Evolutionary conservation across 2,329 filamentous ascomycete genomes (phyloP), one percentile per base, ranked within the genome.

Genomic region (Fusarium oxysporum): DNA sequence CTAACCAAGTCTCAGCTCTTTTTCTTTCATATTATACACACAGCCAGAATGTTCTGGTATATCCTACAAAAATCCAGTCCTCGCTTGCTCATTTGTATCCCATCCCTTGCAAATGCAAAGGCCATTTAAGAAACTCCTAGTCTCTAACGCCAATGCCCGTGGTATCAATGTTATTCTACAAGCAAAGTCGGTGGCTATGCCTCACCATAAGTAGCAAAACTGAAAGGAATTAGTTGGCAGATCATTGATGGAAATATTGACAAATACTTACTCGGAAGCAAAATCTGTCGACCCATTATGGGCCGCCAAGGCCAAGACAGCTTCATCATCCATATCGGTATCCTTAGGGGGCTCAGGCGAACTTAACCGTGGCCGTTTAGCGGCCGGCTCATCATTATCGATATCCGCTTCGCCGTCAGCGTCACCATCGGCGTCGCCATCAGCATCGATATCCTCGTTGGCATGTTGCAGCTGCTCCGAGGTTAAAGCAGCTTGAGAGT

Each of bases 251-350:
- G 16, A 12, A 14, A 30, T 17, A 41, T n/a, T 11, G 7, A 6
- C 1, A 32, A 35, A 8, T 21, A 73, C 85, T 80, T 78, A 87
- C 85, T 86, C 83, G 35, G 82, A 71, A 38, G 78, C 74, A 70
- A 85, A 87, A 33, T 85, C 83, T 8, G 81, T 76, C 7, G 78
- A 67, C 5, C 79, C 78, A 73, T 82, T 85, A 64, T 86, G 84
- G 7, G 82, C 84, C 23, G 85, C 83, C 45, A 88, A 76, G 12
- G 84, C 85, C 68, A 88, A 70, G 17, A 88, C 83, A 9, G 85
- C 85, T 62, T 86, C 85, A 64, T 88, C 86, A 33, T 86, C 85
- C 19, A 86, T 75, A 1, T 79, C 76, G 23, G 82, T 80, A 21
- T 82, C 80, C 19, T 82, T 80, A 16, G 77, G 71, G n/a, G 78